phyloP scores from a whole-genome alignment of 129 eudicot species.

The Oenanthe sinensis region DNA sequence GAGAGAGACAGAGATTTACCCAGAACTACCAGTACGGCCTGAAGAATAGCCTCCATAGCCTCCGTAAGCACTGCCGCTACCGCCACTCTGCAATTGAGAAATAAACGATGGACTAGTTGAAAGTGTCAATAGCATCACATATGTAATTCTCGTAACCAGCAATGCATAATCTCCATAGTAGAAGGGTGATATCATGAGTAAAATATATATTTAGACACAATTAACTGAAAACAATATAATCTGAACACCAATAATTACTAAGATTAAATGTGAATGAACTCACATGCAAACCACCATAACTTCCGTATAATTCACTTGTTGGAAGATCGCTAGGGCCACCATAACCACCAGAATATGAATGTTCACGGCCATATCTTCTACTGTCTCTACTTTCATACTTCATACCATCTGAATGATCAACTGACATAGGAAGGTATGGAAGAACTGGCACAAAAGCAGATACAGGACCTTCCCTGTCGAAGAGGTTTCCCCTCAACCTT shows the following conservation, averaged over 20 bases:
- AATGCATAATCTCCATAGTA: background rate
- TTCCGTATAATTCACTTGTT: slow-evolving; percentile 51
- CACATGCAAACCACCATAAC: slow-evolving; percentile 67
- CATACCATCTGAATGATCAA: slow-evolving; percentile 48
- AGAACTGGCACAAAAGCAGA: slow-evolving; percentile 79
- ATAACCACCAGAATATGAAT: slow-evolving; percentile 64
- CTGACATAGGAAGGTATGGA: slow-evolving; percentile 74
- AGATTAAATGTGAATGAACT: slow-evolving; percentile 1
- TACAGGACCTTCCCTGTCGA: slow-evolving; percentile 84
- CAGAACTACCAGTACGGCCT: slow-evolving; percentile 77
- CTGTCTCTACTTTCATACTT: slow-evolving; percentile 70
- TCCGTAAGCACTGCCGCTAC: slow-evolving; percentile 56
- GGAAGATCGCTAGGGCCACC: slow-evolving; percentile 56
- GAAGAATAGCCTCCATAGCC: slow-evolving; percentile 78
- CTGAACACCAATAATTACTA: background rate
- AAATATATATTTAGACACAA: background rate
- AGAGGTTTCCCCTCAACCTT: slow-evolving; percentile 84
- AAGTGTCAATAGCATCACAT: background rate
- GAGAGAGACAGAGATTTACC: slow-evolving; percentile 33
- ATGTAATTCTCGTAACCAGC: background rate
- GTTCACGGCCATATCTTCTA: slow-evolving; percentile 75
- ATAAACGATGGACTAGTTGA: background rate
- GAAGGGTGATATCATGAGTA: background rate
- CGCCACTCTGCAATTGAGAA: slow-evolving; percentile 43
- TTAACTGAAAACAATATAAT: background rate